Evolutionary conservation across 2,329 filamentous ascomycete species (phyloP), one percentile per base, ranked within the genome.

Genomic region (Pseudogymnoascus sp.): DNA sequence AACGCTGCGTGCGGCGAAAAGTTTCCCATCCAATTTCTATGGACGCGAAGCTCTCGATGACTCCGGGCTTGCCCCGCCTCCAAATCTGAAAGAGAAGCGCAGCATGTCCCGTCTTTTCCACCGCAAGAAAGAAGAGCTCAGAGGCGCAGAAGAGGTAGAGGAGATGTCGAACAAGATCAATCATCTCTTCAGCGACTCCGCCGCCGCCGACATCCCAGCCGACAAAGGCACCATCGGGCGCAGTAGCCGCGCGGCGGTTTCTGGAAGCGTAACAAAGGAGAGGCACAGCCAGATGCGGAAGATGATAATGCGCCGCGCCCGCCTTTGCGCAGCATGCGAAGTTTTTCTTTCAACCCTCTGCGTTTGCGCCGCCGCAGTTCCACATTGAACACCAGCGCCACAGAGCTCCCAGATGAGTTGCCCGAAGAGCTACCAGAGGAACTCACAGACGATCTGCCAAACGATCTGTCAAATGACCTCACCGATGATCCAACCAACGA

Each of bases 361-460:
- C 8, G 70, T 69, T 59, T 71, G 70, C 61, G 71, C 65, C 7
- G 71, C 72, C 6, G 71, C 69, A 65, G 71, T 70, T 60, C 69
- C 0, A 33, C 31, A 0, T 1, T 33, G 1, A 33, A 33, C 4
- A 12, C 1, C 3, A 33, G 12, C 4, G 9, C 31, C 2, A 33
- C 31, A 4, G 31, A 33, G 31, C 9, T 12, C 1, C 31, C 9
- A 12, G 31, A 33, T 1, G 9, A 33, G 9, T 12, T 33, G 31
- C 31, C 31, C 11, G 11, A 33, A 4, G 31, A 33, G 9, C 4
- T 5, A 11, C 9, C 31, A 2, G 4, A 3, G 5, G 37, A 38
- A 5, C 69, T 69, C 2, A 8, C 6, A 31, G 7, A 7, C 14
- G 37, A 38, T 1, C 69, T 68, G 38, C 67, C 64, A 59, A 58